phyloP scores from a whole-genome alignment of 2,329 filamentous ascomycete genomes.

The Podosphaera xanthii region DNA sequence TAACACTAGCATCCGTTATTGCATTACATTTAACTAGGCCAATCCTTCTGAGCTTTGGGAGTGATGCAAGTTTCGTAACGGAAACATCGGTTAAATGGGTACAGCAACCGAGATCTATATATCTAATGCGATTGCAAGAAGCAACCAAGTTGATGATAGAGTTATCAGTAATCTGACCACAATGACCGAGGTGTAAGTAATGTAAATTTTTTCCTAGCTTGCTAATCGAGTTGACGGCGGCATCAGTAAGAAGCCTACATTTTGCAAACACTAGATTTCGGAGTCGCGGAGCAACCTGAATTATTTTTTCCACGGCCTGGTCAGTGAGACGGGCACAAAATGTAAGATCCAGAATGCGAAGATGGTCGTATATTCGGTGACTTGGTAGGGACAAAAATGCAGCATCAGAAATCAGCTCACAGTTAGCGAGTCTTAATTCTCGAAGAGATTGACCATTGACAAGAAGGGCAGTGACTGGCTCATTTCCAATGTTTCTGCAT shows the following conservation, averaged over 20 bases:
- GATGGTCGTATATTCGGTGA: slow-evolving; percentile 52
- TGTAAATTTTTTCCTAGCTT: slow-evolving; percentile 86
- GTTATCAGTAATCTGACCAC: slow-evolving; percentile 69
- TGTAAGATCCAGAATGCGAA: slow-evolving; percentile 83
- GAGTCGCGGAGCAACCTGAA: slow-evolving; percentile 63
- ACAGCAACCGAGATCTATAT: slow-evolving; percentile 96
- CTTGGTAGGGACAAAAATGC: slow-evolving; percentile 63
- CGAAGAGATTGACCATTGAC: slow-evolving; percentile 61
- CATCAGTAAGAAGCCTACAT: slow-evolving; percentile 79
- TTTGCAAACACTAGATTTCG: slow-evolving; percentile 88
- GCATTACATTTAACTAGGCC: slow-evolving; percentile 80
- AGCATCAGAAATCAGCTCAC: slow-evolving; percentile 62
- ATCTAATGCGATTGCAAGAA: slow-evolving; percentile 77
- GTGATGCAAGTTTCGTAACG: slow-evolving; percentile 56
- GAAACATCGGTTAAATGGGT: slow-evolving; percentile 69
- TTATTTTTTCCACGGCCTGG: slow-evolving; percentile 68
- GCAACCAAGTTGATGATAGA: slow-evolving; percentile 70
- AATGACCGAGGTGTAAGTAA: slow-evolving; percentile 90
- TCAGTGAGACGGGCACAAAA: slow-evolving; percentile 71
- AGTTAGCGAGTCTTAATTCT: slow-evolving; percentile 71
- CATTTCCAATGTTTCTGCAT: slow-evolving; percentile 59
- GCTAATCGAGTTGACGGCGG: slow-evolving; percentile 67
- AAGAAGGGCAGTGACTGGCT: slow-evolving; percentile 62
- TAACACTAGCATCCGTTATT: slow-evolving; percentile 78
- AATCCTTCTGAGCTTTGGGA: slow-evolving; percentile 87